Conservation (phyloP, 768 basidiomycete species). For the Serendipita vermifera region DNA sequence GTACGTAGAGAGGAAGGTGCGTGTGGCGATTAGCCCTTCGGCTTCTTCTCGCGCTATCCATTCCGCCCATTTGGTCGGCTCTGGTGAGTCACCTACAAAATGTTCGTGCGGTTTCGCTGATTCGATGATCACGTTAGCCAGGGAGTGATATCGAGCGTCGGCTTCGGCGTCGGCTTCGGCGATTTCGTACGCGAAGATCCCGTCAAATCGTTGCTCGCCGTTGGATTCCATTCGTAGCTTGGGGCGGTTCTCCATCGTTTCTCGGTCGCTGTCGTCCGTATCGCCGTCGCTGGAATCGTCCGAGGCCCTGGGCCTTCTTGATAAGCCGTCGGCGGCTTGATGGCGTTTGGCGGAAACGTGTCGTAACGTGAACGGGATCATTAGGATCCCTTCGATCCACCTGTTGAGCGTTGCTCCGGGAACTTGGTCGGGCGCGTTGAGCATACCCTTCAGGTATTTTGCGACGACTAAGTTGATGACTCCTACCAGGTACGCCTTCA, state of each 20-base stretch:
- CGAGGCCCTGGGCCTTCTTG: constrained; percentile 16
- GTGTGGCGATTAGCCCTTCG: background rate
- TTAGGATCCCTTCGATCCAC: constrained; percentile 30
- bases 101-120: no score
- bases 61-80: no score
- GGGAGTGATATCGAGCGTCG: no score
- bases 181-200: no score
- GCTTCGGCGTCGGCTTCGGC: background rate
- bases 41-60: no score
- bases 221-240: no score
- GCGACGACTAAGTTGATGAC: constrained; percentile 25
- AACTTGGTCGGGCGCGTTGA: constrained; percentile 28
- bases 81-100: no score
- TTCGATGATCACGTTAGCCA: no score
- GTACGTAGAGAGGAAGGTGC: background rate
- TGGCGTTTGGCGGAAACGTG: constrained; percentile 28
- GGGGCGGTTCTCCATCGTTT: no score
- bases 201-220: no score
- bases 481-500: constrained; percentile 25
- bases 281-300: constrained; percentile 13
- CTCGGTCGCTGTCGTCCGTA: constrained; percentile 12
- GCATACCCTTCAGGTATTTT: constrained; percentile 31
- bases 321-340: constrained; percentile 30
- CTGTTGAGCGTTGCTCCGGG: constrained; percentile 29
- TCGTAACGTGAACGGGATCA: constrained; percentile 27